Conservation (phyloP, 495 filamentous ascomycete genomes). For the Aspergillus biplanus region DNA sequence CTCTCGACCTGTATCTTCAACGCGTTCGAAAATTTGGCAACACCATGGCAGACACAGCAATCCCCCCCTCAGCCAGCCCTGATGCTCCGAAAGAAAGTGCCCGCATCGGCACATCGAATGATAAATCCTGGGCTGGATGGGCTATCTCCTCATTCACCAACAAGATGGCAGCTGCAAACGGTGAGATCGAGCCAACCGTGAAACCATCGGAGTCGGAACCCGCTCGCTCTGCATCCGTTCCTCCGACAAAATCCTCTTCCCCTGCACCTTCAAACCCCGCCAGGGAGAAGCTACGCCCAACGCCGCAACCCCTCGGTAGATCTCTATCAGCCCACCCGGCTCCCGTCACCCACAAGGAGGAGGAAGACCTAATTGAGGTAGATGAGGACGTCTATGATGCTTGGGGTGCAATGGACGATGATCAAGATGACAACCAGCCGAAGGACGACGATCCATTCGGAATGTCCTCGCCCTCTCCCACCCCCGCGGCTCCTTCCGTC, state of each 20-base stretch:
- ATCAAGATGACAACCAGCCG: slow-evolving; percentile 55
- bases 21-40: slow-evolving; percentile 76
- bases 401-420: slow-evolving; percentile 73
- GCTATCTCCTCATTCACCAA: slow-evolving; percentile 99
- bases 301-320: slow-evolving; percentile 43
- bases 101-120: slow-evolving; percentile 76
- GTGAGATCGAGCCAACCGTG: slow-evolving; percentile 62
- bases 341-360: slow-evolving; percentile 47
- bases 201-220: slow-evolving; percentile 36
- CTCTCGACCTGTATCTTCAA: slow-evolving; percentile 85
- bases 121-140: slow-evolving; percentile 90
- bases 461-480: slow-evolving; percentile 36
- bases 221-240: slow-evolving; percentile 50
- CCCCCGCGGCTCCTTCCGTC: slow-evolving; percentile 31
- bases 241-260: slow-evolving; percentile 52
- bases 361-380: slow-evolving; percentile 41
- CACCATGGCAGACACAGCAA: slow-evolving; percentile 77
- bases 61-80: slow-evolving; percentile 51
- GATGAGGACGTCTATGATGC: slow-evolving; percentile 64
- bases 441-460: slow-evolving; percentile 53
- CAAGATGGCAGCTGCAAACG: slow-evolving; percentile 79
- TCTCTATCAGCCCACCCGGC: slow-evolving; percentile 45
- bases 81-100: slow-evolving; percentile 49
- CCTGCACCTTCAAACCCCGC: slow-evolving; percentile 49
- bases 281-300: slow-evolving; percentile 42